Evolutionary conservation across 2,329 filamentous ascomycete species (phyloP).

Genomic region (Apiospora arundinis): DNA sequence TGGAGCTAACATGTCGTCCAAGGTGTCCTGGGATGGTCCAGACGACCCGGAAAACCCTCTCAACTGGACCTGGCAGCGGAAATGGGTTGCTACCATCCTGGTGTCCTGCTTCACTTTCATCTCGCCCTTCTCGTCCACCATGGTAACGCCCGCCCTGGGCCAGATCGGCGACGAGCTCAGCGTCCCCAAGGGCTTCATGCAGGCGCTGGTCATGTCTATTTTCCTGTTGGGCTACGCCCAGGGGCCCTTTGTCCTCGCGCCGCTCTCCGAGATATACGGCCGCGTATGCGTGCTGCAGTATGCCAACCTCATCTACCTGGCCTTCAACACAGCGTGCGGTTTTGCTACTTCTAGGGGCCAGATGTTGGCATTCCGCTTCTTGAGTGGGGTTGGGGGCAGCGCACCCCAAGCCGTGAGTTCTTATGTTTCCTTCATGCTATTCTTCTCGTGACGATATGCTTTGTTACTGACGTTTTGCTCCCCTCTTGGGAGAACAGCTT

Average conservation of each 20-base stretch:
- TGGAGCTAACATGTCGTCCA: conserved; percentile 24
- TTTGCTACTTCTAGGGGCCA: conserved; percentile 49
- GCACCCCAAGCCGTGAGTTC: conserved; percentile 50
- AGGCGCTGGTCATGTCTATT: conserved; percentile 50
- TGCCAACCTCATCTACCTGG: conserved; percentile 51
- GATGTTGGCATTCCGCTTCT: conserved; percentile 56
- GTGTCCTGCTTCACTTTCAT: conserved; percentile 58
- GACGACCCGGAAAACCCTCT: conserved; percentile 48
- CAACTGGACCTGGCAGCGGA: conserved; percentile 52
- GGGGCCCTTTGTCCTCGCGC: conserved; percentile 53
- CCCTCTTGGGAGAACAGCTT: conserved; percentile 54
- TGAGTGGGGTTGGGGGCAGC: conserved; percentile 53
- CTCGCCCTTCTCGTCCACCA: conserved; percentile 59
- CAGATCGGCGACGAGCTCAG: conserved; percentile 51
- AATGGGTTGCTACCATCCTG: conserved; percentile 43
- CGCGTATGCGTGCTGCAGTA: conserved; percentile 54
- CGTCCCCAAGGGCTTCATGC: conserved; percentile 48
- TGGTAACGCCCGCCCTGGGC: conserved; percentile 55
- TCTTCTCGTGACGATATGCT: too few species aligned
- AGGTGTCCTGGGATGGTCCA: conserved; percentile 52
- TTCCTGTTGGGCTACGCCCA: conserved; percentile 56
- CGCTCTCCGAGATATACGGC: conserved; percentile 38
- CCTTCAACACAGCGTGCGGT: conserved; percentile 60
- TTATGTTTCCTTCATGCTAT: too few species aligned
- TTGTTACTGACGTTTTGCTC: too few species aligned